Evolutionary conservation across 2,329 filamentous ascomycete genomes (phyloP).

Genomic region (Davidsoniella eucalypti): DNA sequence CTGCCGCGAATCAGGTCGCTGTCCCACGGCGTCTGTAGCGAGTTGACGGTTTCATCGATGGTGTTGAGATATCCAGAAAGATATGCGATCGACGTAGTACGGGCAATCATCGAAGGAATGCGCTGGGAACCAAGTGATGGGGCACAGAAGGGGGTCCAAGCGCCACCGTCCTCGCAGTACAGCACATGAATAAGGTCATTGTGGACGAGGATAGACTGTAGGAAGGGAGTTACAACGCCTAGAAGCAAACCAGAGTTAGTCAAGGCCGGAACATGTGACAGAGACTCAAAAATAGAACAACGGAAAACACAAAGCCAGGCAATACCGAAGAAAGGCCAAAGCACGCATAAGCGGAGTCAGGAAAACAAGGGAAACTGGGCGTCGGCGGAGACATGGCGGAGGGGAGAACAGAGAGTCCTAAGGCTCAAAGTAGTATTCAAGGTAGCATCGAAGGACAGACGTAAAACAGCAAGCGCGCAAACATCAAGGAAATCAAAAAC

Average conservation of each 20-base stretch:
- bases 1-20: conserved; percentile 2
- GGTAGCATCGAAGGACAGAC: no score
- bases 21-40: conserved; percentile 5
- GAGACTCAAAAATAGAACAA: no score
- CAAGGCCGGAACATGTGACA: no score
- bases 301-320: no score
- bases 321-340: no score
- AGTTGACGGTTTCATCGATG: conserved; percentile 1
- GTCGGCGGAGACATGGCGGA: no score
- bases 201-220: conserved; percentile 6
- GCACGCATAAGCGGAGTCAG: no score
- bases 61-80: conserved; percentile 9
- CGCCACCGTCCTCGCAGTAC: conserved; percentile 6
- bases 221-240: conserved; percentile 8
- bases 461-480: no score
- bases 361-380: no score
- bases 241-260: neutral
- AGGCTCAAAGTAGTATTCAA: no score
- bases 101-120: conserved; percentile 8
- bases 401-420: no score
- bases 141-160: conserved; percentile 9
- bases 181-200: conserved; percentile 5
- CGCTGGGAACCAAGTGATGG: neutral
- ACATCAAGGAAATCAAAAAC: no score
- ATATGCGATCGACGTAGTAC: conserved; percentile 9